phyloP scores from a whole-genome alignment of 345 rosid genomes.

The Arabis alpina region DNA sequence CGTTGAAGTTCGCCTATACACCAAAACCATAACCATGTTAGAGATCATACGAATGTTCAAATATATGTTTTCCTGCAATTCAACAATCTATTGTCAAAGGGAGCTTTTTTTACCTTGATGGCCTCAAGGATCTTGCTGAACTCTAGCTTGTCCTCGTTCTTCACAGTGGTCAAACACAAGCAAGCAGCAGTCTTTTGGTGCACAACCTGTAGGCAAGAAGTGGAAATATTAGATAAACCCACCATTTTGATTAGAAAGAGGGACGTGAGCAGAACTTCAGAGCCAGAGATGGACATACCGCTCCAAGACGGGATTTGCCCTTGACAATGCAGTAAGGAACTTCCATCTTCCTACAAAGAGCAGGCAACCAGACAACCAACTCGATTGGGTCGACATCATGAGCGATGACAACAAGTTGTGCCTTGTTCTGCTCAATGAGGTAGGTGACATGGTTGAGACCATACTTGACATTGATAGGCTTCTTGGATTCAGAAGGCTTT shows the following conservation, averaged over 20 bases:
- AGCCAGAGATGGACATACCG: conserved; percentile 39
- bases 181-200: conserved; percentile 70
- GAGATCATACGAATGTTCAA: not conserved
- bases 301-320: conserved; percentile 78
- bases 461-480: conserved; percentile 73
- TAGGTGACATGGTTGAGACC: conserved; percentile 79
- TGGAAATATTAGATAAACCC: not conserved
- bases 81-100: not conserved
- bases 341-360: conserved; percentile 89
- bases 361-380: conserved; percentile 86
- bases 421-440: conserved; percentile 83
- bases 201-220: conserved; percentile 48
- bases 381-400: conserved; percentile 90
- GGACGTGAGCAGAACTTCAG: not conserved
- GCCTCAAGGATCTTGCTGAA: conserved; percentile 81
- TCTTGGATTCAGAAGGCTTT: conserved; percentile 62
- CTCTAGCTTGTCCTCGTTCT: conserved; percentile 81
- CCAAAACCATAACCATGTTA: conserved; percentile 4
- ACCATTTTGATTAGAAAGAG: not conserved
- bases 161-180: conserved; percentile 73
- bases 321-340: conserved; percentile 84
- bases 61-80: not conserved
- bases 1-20: conserved; percentile 68
- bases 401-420: conserved; percentile 77
- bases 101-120: conserved; percentile 57